A percentile compares a stretch with the other conserved stretches of the same genome.
Conservation (phyloP, 306 rosid genomes). For the Cyamopsis tetragonoloba region DNA sequence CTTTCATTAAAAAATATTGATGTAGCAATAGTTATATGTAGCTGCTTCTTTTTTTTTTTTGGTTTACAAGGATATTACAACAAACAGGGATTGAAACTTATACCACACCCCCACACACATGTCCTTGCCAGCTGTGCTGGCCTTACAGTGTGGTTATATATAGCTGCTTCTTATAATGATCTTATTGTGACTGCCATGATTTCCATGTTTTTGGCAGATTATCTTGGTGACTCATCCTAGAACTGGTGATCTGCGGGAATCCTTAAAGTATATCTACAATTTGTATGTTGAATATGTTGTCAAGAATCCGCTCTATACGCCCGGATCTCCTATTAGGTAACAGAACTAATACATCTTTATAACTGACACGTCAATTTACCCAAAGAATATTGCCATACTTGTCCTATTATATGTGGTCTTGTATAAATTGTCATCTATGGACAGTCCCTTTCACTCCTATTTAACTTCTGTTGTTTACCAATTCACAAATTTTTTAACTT, state of each 20-base stretch:
- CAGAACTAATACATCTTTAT: background rate
- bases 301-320: conserved; percentile 79
- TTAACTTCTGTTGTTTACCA: no score
- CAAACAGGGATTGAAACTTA: no score
- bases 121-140: no score
- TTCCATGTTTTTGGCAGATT: conserved; percentile 47
- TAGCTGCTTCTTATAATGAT: background rate
- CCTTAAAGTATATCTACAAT: conserved; percentile 86
- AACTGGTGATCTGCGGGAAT: conserved; percentile 82
- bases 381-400: background rate
- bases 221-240: conserved; percentile 91
- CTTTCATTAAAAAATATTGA: background rate
- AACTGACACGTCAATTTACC: background rate
- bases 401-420: background rate
- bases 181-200: background rate
- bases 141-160: no score
- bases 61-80: no score
- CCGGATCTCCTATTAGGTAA: conserved; percentile 85
- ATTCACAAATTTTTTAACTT: no score
- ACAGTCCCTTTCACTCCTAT: background rate
- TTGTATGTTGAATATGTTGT: conserved; percentile 93
- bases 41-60: background rate
- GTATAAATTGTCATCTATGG: background rate
- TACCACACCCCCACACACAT: no score
- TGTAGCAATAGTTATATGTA: background rate